Percentiles rank a stretch among this genome's conserved stretches.
Evolutionary conservation across 179 eudicot species (phyloP).

Genomic region (Actinidia polygama): DNA sequence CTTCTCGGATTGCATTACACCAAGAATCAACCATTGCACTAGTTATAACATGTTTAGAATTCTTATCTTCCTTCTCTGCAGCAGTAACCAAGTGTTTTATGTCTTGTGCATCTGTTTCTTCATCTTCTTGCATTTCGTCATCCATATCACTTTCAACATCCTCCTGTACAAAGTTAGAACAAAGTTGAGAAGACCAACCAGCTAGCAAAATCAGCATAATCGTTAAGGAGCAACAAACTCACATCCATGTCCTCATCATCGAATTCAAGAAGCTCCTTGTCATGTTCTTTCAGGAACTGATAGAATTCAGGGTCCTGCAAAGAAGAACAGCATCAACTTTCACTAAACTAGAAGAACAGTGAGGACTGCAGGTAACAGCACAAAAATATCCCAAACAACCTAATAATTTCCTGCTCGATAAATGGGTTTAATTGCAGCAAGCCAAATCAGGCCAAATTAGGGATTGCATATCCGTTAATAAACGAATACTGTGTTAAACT

Average conservation of each 20-base stretch:
- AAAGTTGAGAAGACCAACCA: conserved; percentile 1
- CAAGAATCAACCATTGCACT: conserved; percentile 92
- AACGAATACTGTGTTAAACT: background rate
- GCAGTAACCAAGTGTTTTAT: conserved; percentile 28
- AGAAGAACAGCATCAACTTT: conserved; percentile 17
- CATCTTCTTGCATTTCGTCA: conserved; percentile 39
- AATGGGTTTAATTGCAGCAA: background rate
- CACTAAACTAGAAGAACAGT: background rate
- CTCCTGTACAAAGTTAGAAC: conserved; percentile 35
- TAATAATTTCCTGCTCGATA: background rate
- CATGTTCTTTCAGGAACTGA: conserved; percentile 78
- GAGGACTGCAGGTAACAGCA: background rate
- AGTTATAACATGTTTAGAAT: conserved; percentile 56
- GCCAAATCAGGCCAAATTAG: background rate
- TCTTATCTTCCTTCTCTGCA: conserved; percentile 44
- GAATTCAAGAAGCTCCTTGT: conserved; percentile 80
- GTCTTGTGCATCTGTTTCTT: conserved; percentile 31
- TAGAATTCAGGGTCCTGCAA: conserved; percentile 92
- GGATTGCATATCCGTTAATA: background rate
- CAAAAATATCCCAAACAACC: background rate
- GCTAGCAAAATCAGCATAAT: background rate
- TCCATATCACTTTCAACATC: conserved; percentile 53
- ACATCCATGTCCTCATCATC: conserved; percentile 72
- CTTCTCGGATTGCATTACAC: conserved; percentile 62
- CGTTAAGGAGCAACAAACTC: conserved; percentile 37